Evolutionary conservation across 768 basidiomycete species (phyloP), one percentile per base, ranked within the genome.

Genomic region (Boletus barrowsii): DNA sequence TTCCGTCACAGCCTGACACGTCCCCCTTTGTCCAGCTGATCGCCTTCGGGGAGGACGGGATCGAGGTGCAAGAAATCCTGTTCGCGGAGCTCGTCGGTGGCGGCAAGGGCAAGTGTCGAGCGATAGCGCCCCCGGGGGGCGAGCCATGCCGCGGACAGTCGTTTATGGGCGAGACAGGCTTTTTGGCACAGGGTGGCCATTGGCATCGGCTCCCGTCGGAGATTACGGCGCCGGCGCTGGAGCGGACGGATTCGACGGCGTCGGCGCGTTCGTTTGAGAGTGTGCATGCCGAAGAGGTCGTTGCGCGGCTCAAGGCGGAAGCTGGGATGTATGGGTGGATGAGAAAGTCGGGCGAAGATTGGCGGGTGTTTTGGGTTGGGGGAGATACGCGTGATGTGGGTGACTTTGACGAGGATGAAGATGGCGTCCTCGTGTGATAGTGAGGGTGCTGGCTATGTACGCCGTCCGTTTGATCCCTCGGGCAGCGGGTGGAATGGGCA

Each of bases 281-380:
- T 50, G 68, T 79, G 58, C 83, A 79, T 30, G 76, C 83, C 2
- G 76, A 81, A 22, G 85, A 83, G 44, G 62, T 83, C 9, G 53
- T 69, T 2, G 73, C 71, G 26, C 67, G 72, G 61, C 63, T 83
- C 65, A 77, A 75, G 62, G 71, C 69, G 20, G 82, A 84, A 53
- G 76, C 85, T 53, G 90, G 90, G 7, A 70, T 87, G 6, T 93
- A 93, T 66, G 90, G 81, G 0, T 92, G 90, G 90, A 78, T 83
- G 70, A 72, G 82, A 60, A 90, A 86, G 63, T 90, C 86, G 15
- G 57, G 75, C 4, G 81, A 83, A 50, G 90, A 93, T 63, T 93
- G 84, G 80, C 75, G 90, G 20, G 80, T 93, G 13, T 84, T 93
- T 64, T 93, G 90, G 90, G 71, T 91, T 10, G 90, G 90, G 0